phyloP scores from a whole-genome alignment of 768 basidiomycete species.

The Trametes elegans region DNA sequence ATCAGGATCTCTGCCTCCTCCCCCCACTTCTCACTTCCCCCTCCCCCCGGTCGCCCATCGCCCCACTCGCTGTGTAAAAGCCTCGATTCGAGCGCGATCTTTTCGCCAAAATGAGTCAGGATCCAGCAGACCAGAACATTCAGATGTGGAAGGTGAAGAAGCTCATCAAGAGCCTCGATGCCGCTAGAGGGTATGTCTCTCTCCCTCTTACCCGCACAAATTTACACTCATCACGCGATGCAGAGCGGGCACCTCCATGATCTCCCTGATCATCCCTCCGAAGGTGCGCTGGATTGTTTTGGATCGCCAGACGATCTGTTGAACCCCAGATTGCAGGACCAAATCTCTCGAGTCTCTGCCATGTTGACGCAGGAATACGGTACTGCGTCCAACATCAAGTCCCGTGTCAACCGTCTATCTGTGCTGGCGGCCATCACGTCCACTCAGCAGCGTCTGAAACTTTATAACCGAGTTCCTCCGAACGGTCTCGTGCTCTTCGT shows the following conservation, averaged over 20 bases:
- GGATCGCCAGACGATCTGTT: conserved; percentile 19
- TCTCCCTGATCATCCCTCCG: conserved; percentile 95
- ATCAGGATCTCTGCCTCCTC: conserved; percentile 7
- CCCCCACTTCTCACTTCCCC: conserved; percentile 1
- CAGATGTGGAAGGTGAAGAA: conserved; percentile 99
- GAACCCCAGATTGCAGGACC: conserved; percentile 51
- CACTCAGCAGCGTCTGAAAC: conserved; percentile 95
- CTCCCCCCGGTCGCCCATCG: neutral
- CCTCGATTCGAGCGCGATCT: conserved; percentile 7
- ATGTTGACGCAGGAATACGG: conserved; percentile 99
- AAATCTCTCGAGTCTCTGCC: conserved; percentile 89
- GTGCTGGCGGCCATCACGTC: conserved; percentile 98
- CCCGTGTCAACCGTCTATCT: conserved; percentile 95
- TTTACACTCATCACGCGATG: conserved; percentile 24
- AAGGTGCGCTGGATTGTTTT: conserved; percentile 50
- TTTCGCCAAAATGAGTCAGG: conserved; percentile 70
- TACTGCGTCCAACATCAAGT: conserved; percentile 99
- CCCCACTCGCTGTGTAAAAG: conserved; percentile 1
- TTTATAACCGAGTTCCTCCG: conserved; percentile 94
- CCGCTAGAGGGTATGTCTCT: conserved; percentile 73
- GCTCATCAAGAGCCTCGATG: conserved; percentile 96
- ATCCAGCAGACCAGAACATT: conserved; percentile 89
- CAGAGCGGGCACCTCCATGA: conserved; percentile 98
- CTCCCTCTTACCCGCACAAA: neutral
- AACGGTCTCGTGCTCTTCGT: conserved; percentile 98